Conservation (phyloP, 2,329 filamentous ascomycete genomes). For the Mariannaea sp. region DNA sequence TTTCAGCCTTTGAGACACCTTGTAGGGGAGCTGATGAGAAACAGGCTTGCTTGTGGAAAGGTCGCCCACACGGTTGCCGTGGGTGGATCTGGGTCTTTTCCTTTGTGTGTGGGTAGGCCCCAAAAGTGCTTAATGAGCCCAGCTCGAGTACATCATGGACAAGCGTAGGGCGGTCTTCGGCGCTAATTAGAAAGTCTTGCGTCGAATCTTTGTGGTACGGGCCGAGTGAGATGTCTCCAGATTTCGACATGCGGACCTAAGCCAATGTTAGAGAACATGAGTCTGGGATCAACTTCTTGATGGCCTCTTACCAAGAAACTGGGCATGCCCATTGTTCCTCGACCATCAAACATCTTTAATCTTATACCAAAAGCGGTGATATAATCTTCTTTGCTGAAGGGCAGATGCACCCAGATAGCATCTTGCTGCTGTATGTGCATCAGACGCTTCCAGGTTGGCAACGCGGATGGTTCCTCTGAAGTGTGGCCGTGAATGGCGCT, state of each 20-base stretch:
- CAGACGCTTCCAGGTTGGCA: constrained; percentile 2
- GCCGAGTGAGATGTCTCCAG: constrained; percentile 4
- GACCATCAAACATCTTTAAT: constrained; percentile 3
- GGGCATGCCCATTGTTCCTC: constrained; percentile 1
- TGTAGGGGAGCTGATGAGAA: not conserved
- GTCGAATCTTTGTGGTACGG: constrained; percentile 2
- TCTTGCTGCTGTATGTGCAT: not conserved
- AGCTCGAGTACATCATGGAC: constrained; percentile 3
- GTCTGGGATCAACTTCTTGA: not conserved
- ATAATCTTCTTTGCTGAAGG: not conserved
- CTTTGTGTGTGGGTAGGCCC: not conserved
- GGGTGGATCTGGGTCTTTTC: not conserved
- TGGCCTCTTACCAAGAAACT: constrained; percentile 4
- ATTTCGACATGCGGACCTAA: constrained; percentile 11
- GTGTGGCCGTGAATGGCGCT: constrained; percentile 8
- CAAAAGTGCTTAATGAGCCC: constrained; percentile 1
- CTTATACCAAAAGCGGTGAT: constrained; percentile 8
- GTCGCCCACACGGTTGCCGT: not conserved
- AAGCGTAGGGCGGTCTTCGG: not conserved
- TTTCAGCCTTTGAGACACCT: not conserved
- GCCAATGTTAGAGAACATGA: not conserved
- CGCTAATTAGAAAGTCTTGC: constrained; percentile 1
- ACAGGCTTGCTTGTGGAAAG: not conserved
- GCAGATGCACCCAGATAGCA: constrained; percentile 4
- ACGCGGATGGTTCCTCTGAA: not conserved